phyloP scores from a whole-genome alignment of 2,329 filamentous ascomycete genomes.

The Claviceps citrina region DNA sequence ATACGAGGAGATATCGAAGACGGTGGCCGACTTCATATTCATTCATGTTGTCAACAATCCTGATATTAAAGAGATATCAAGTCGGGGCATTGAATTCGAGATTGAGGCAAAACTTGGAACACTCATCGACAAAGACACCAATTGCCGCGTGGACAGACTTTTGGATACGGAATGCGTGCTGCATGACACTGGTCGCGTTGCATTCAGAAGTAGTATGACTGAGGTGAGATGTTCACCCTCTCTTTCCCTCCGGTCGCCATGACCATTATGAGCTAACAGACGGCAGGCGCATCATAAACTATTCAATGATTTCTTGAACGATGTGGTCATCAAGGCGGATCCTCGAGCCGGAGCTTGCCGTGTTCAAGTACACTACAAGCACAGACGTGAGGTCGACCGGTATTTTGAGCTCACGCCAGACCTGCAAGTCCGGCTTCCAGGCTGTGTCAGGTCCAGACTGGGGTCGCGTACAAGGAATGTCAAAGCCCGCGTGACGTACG shows the following conservation, averaged over 20 bases:
- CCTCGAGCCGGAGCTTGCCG: conserved; percentile 33
- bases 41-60: conserved; percentile 50
- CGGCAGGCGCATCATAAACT: conserved; percentile 58
- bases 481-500: conserved; percentile 51
- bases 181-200: conserved; percentile 41
- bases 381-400: conserved; percentile 67
- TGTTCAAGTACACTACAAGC: conserved; percentile 60
- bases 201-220: conserved; percentile 82
- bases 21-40: conserved; percentile 71
- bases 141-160: conserved; percentile 51
- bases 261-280: conserved; percentile 9
- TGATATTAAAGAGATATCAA: conserved; percentile 47
- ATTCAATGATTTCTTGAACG: conserved; percentile 77
- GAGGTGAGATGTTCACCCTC: conserved; percentile 40
- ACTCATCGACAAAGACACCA: conserved; percentile 57
- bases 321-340: conserved; percentile 42
- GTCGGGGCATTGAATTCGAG: conserved; percentile 61
- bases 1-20: conserved; percentile 57
- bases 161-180: conserved; percentile 59
- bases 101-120: conserved; percentile 88
- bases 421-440: conserved; percentile 45
- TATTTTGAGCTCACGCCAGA: conserved; percentile 61
- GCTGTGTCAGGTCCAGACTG: conserved; percentile 45
- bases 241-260: too few relatives aligned
- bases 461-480: conserved; percentile 29